A percentile compares a stretch with the other conserved stretches of the same genome.
Conservation (phyloP, 192 early-diverging fungal genomes). For the Backusella circina region DNA sequence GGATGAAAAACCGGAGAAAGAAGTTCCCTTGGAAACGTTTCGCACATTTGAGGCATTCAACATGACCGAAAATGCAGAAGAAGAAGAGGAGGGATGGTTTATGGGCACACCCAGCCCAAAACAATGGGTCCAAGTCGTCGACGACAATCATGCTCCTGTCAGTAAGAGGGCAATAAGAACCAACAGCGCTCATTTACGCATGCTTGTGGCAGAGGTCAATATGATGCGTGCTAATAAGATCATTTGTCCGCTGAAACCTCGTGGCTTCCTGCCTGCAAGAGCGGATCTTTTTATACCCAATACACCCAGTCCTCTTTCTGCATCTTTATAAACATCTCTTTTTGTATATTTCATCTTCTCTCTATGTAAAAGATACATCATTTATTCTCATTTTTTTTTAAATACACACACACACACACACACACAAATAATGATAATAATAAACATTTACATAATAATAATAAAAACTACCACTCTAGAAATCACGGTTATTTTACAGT, state of each 20-base stretch:
- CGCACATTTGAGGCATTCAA: conserved; percentile 4
- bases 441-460: too few relatives aligned
- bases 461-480: too few relatives aligned
- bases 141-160: not conserved
- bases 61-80: not conserved
- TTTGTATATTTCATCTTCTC: not conserved
- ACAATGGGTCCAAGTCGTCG: not conserved
- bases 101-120: not conserved
- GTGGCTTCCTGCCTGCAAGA: conserved; percentile 38
- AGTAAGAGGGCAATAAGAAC: conserved; percentile 35
- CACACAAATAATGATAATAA: too few relatives aligned
- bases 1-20: not conserved
- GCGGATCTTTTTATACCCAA: conserved; percentile 34
- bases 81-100: not conserved
- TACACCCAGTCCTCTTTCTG: conserved; percentile 9
- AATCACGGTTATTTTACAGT: too few relatives aligned
- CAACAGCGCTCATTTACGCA: conserved; percentile 46
- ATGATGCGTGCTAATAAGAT: conserved; percentile 51
- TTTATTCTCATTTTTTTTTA: not conserved
- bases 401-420: not conserved
- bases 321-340: not conserved
- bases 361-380: not conserved
- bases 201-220: conserved; percentile 45
- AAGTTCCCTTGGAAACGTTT: conserved; percentile 12
- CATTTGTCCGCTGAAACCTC: conserved; percentile 40